phyloP scores from a whole-genome alignment of 1,284 basidiomycete genomes.

The Apiotrichum gamsii region DNA sequence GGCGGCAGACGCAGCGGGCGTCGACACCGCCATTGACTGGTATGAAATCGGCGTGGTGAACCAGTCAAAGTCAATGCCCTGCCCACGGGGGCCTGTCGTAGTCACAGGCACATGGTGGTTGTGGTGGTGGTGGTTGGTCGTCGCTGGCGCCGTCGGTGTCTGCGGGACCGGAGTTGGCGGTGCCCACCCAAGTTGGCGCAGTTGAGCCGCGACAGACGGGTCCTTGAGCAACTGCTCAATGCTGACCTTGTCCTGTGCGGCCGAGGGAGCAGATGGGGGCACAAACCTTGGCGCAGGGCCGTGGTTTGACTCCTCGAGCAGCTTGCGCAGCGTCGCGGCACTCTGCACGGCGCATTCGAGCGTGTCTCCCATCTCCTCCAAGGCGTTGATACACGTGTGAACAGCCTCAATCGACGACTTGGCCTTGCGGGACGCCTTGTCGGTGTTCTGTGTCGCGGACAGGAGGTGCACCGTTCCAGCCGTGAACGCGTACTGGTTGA shows the following conservation, averaged over 20 bases:
- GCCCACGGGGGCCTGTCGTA: background rate
- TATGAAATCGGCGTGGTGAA: background rate
- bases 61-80: conserved; percentile 2
- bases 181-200: conserved; percentile 17
- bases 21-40: background rate
- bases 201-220: conserved; percentile 13
- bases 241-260: background rate
- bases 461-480: conserved; percentile 33
- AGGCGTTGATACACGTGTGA: conserved; percentile 16
- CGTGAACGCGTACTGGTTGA: conserved; percentile 29
- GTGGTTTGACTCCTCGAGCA: conserved; percentile 12
- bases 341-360: conserved; percentile 10
- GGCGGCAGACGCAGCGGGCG: no score
- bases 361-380: conserved; percentile 18
- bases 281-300: background rate
- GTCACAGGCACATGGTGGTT: background rate
- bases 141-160: background rate
- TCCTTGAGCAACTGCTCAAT: conserved; percentile 14
- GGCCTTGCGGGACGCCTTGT: conserved; percentile 12
- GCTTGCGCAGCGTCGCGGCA: conserved; percentile 6
- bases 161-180: conserved; percentile 3
- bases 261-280: background rate
- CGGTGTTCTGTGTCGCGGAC: conserved; percentile 15
- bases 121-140: no score
- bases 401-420: conserved; percentile 15